Evolutionary conservation across 169 alveolate species (phyloP).

Genomic region (Miamiensis avidus): DNA sequence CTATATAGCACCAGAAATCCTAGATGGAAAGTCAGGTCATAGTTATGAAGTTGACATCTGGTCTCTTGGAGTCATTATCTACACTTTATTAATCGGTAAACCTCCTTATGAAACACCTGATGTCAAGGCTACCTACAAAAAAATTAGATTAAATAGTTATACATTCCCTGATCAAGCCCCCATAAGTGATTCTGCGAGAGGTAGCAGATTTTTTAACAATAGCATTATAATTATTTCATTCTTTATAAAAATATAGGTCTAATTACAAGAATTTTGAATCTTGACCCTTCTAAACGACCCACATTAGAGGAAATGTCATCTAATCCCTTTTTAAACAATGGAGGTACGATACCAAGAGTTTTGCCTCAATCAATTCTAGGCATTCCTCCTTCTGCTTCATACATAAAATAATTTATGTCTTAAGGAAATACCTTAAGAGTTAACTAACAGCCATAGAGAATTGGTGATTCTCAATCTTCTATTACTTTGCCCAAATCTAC

Average conservation of each 20-base stretch:
- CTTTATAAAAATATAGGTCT: constrained; percentile 11
- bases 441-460: constrained; percentile 7
- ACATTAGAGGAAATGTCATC: constrained; percentile 73
- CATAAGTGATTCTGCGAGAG: constrained; percentile 67
- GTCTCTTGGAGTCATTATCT: constrained; percentile 76
- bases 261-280: constrained; percentile 74
- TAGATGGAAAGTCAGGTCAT: constrained; percentile 83
- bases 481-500: neutral
- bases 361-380: constrained; percentile 75
- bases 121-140: constrained; percentile 78
- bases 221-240: neutral
- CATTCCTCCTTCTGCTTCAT: constrained; percentile 75
- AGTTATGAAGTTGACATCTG: constrained; percentile 78
- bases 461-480: constrained; percentile 3
- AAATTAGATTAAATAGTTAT: constrained; percentile 80
- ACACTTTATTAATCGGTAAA: constrained; percentile 69
- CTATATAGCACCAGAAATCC: constrained; percentile 83
- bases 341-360: constrained; percentile 71
- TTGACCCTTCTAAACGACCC: constrained; percentile 82
- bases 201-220: neutral
- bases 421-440: constrained; percentile 39
- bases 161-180: constrained; percentile 77
- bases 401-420: constrained; percentile 69
- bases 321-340: constrained; percentile 69
- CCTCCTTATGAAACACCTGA: constrained; percentile 85